Evolutionary conservation across 2,329 filamentous ascomycete genomes (phyloP).

Genomic region (Fusarium pseudoanthophilum): DNA sequence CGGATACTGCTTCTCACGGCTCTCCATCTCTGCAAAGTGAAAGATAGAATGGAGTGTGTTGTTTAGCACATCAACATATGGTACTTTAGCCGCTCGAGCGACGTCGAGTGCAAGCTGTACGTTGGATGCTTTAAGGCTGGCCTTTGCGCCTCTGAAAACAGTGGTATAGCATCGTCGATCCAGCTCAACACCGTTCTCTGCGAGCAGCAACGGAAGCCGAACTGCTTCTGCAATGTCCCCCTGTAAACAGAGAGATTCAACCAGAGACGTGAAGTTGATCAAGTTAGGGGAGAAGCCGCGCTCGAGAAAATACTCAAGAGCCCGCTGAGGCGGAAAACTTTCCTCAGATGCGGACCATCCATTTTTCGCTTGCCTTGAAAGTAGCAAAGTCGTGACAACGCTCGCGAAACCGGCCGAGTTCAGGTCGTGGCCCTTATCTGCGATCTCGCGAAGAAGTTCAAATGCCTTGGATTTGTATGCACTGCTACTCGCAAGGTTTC

Average conservation of each 20-base stretch:
- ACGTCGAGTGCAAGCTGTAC: conserved; percentile 56
- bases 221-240: conserved; percentile 51
- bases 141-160: conserved; percentile 77
- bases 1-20: conserved; percentile 41
- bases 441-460: conserved; percentile 51
- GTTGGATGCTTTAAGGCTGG: conserved; percentile 61
- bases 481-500: conserved; percentile 54
- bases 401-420: conserved; percentile 61
- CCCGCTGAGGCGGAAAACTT: conserved; percentile 47
- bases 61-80: conserved; percentile 50
- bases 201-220: conserved; percentile 48
- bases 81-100: conserved; percentile 60
- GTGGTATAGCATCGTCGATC: conserved; percentile 75
- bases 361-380: conserved; percentile 41
- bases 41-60: conserved; percentile 62
- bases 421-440: conserved; percentile 56
- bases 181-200: conserved; percentile 63
- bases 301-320: conserved; percentile 59
- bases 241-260: conserved; percentile 75
- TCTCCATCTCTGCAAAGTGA: conserved; percentile 56
- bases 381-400: conserved; percentile 69
- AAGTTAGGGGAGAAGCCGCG: conserved; percentile 72
- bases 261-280: conserved; percentile 71
- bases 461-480: conserved; percentile 56
- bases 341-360: conserved; percentile 31